Base-by-base conservation (phyloP, 2,329 filamentous ascomycete species). In the Sporothrix pallida region DNA sequence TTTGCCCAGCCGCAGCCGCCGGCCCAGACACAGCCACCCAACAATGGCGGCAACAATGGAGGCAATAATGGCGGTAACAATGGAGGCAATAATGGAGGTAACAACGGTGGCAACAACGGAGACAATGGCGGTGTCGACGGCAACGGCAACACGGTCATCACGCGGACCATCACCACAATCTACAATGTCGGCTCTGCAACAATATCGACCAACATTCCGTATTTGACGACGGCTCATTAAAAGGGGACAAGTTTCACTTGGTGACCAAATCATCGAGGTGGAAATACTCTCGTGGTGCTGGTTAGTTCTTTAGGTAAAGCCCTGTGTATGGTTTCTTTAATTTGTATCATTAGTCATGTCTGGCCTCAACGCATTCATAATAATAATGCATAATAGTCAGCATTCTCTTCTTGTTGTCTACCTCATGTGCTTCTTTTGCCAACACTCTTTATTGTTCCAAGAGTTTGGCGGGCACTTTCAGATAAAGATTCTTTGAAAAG, bases 151-250 rank as follows among this genome's bases (percentile, higher is more conserved):
- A 62, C 37, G 5, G 73, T 74, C 9, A 52, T 74, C 2, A 74
- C 73, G 8, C 73, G 63, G n/a, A 74, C 73, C 7, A 65, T 72
- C 20, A 74, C 73, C 7, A 74, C 73, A 23, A 72, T 74, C 48
- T 74, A 20, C 73, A 58, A 69, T 17, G 73, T 74, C 15, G 73
- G 73, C 8, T 67, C 73, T 10, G 37, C 58, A 1, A 67, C 69
- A 44, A 37, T 56, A 20, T 44, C 72, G n/a, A 63, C 72, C 37
- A 58, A 68, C 23, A 17, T 71, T 15, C 20, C 44, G 7, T 63
- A 52, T 44, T 13, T 71, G 10, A 70, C 54, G n/a, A 60, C 52
- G 37, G 48, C 54, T 2, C 12, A 70, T 12, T 70, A 31, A n/a
- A 9, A 20, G 26, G 17, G 8, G 10, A 4, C 13, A 8, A 54